Evolutionary conservation across 2,329 filamentous ascomycete genomes (phyloP).

Genomic region (Atkinsonella hypoxylon): DNA sequence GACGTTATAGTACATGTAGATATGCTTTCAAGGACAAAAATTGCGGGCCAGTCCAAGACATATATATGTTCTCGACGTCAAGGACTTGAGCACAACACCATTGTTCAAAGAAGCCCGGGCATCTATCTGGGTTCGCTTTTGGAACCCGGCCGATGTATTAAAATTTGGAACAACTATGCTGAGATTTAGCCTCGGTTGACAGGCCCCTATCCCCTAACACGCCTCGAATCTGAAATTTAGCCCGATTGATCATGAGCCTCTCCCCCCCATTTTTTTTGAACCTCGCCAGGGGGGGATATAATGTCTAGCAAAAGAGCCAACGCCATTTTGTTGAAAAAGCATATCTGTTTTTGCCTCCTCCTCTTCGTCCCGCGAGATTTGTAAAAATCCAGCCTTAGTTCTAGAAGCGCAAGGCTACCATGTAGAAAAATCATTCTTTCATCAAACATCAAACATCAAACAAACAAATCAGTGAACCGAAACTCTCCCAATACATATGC

Average conservation of each 20-base stretch:
- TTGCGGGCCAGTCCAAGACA: too few relatives aligned
- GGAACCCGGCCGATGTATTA: not conserved
- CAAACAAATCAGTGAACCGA: slow-evolving; percentile 11
- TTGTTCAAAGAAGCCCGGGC: too few relatives aligned
- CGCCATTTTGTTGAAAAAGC: slow-evolving; percentile 30
- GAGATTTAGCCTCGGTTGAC: slow-evolving; percentile 30
- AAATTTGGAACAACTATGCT: slow-evolving; percentile 12
- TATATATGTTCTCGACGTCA: too few relatives aligned
- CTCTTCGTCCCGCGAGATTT: slow-evolving; percentile 17
- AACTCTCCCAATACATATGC: slow-evolving; percentile 22
- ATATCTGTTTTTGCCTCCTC: slow-evolving; percentile 23
- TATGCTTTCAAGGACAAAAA: too few relatives aligned
- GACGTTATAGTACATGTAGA: too few relatives aligned
- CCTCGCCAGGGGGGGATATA: slow-evolving; percentile 20
- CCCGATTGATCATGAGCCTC: slow-evolving; percentile 2
- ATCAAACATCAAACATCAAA: slow-evolving; percentile 6
- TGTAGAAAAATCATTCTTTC: slow-evolving; percentile 8
- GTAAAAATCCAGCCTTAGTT: slow-evolving; percentile 6
- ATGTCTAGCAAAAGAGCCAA: slow-evolving; percentile 24
- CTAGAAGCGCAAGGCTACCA: slow-evolving; percentile 7
- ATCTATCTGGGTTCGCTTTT: not conserved
- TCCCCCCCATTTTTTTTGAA: slow-evolving; percentile 15
- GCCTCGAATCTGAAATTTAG: slow-evolving; percentile 3
- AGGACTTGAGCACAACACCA: too few relatives aligned
- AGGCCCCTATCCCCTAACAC: slow-evolving; percentile 18